Evolutionary conservation across 306 rosid genomes (phyloP), one percentile per base, ranked within the genome.

Genomic region (Sindora glabra): DNA sequence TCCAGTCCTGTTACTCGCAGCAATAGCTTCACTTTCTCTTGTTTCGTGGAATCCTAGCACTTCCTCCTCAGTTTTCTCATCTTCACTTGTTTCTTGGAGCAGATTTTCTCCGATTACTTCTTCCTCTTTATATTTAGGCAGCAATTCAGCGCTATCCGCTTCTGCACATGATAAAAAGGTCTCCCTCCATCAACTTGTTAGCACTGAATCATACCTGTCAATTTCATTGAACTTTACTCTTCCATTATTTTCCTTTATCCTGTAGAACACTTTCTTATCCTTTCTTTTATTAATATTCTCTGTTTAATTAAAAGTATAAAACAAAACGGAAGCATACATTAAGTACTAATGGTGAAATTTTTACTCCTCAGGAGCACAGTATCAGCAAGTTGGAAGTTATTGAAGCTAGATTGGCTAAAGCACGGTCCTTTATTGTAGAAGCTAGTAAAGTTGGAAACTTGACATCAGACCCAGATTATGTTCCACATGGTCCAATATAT

Each of bases 401-500:
- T 14, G 83, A 83, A 74, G 65, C 59, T 47, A 77, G 49, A 37
- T 68, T 83, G 76, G 55, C 0, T 36, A 70, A 36, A 72, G 83
- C 77, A 38, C 15, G 90, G 66, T 53, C 56, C 58, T 72, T 67
- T 21, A 74, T 83, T 12, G 72, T 12, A 77, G 86, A 83, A 74
- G 83, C 82, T 19, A 70, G 74, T 44, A 27, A 5, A 61, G 66
- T 68, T 41, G 44, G 44, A 42, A 75, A 72, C 14, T 6, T 13
- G 10, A 77, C 76, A 47, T 77, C 80, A 5, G 80, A 83, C 32
- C 75, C 69, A 10, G 86, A 83, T 7, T 72, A 74, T 53, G 78
- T 83, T 67, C 86, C 89, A 27, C 66, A 26, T 3, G 90, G 86
- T 3, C 76, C 74, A 24, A 41, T 75, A n/a, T 83, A 80, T 68